Evolutionary conservation across 2,329 filamentous ascomycete genomes (phyloP).

Genomic region (Neobulgaria alba): DNA sequence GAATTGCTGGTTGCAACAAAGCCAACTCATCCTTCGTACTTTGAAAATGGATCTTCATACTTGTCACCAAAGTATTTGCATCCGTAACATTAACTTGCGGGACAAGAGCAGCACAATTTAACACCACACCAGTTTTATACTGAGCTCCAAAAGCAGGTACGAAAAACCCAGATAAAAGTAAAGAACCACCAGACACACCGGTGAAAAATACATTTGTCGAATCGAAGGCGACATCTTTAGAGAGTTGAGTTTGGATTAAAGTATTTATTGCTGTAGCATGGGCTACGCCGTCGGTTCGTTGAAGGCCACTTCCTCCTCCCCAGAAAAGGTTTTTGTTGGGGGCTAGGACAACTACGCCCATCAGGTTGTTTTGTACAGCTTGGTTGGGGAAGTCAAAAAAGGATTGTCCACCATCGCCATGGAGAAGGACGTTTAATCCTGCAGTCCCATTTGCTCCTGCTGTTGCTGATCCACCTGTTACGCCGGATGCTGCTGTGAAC

Average conservation of each 20-base stretch:
- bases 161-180: conserved; percentile 48
- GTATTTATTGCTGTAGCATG: conserved; percentile 48
- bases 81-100: conserved; percentile 44
- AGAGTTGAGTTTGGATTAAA: conserved; percentile 40
- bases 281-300: conserved; percentile 45
- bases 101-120: conserved; percentile 46
- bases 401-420: conserved; percentile 51
- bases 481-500: conserved; percentile 41
- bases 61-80: conserved; percentile 33
- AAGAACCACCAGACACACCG: conserved; percentile 45
- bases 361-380: conserved; percentile 62
- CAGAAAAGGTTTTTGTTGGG: conserved; percentile 48
- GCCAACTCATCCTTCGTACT: conserved; percentile 43
- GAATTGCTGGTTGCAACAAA: conserved; percentile 41
- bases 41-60: conserved; percentile 48
- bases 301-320: conserved; percentile 44
- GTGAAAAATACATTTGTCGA: conserved; percentile 45
- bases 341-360: conserved; percentile 66
- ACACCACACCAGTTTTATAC: conserved; percentile 38
- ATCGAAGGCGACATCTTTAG: conserved; percentile 46
- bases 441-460: conserved; percentile 30
- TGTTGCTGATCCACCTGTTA: conserved; percentile 35
- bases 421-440: conserved; percentile 48
- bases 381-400: conserved; percentile 77
- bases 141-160: conserved; percentile 38